A percentile compares a stretch with the other conserved stretches of the same genome.
phyloP scores from a whole-genome alignment of 2,329 filamentous ascomycete species.

The Albophoma yamanashiensis region DNA sequence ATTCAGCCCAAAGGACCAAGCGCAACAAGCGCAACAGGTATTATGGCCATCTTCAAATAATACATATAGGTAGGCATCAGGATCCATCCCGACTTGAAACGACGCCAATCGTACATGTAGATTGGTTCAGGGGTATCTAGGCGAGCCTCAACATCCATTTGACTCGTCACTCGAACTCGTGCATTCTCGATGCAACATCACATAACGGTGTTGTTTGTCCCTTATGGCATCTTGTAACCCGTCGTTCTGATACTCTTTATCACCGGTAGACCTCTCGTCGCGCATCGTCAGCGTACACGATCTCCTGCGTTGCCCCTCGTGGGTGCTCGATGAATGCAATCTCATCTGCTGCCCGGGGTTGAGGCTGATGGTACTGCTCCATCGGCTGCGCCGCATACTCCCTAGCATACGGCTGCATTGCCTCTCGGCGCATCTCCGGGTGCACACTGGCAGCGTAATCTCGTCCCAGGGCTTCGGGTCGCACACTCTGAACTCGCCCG shows the following conservation, averaged over 20 bases:
- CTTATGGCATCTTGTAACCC: not conserved
- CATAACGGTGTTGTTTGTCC: not conserved
- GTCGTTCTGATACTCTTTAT: not conserved
- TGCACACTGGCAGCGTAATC: conserved; percentile 17
- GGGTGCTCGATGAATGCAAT: conserved; percentile 34
- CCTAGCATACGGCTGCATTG: conserved; percentile 20
- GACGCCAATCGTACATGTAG: not conserved
- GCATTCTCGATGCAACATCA: too few relatives aligned
- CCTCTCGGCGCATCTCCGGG: conserved; percentile 16
- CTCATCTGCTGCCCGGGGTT: conserved; percentile 21
- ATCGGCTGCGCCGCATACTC: conserved; percentile 17
- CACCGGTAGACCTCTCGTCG: conserved; percentile 25
- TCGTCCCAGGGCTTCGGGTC: conserved; percentile 20
- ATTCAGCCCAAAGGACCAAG: not conserved
- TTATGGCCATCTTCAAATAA: too few relatives aligned
- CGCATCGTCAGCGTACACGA: conserved; percentile 33
- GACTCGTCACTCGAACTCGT: not conserved
- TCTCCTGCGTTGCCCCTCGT: conserved; percentile 27
- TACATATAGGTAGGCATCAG: not conserved
- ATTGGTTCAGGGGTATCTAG: not conserved
- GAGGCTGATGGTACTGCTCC: not conserved
- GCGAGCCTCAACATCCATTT: not conserved
- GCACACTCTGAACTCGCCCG: conserved; percentile 31
- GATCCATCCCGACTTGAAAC: not conserved
- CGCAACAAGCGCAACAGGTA: not conserved